Conservation (phyloP, 1,139 yeast genomes). For the Taphrina communis region DNA sequence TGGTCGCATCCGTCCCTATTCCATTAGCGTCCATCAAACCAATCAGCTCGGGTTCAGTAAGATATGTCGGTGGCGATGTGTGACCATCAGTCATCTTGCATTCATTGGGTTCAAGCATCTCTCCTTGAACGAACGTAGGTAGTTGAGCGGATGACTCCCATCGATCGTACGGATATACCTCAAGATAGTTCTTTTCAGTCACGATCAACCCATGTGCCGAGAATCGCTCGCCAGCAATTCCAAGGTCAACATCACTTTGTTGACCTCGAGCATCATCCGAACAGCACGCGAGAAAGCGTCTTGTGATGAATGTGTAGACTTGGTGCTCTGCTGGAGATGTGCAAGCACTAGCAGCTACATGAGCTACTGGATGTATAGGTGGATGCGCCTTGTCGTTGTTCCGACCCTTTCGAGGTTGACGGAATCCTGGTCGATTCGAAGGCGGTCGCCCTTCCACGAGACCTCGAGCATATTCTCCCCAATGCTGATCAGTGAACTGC, state of each 20-base stretch:
- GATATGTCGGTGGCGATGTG: constrained; percentile 77
- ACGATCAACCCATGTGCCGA: constrained; percentile 75
- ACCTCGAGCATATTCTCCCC: constrained; percentile 59
- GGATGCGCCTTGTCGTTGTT: constrained; percentile 98
- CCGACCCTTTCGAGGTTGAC: constrained; percentile 74
- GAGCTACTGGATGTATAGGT: constrained; percentile 86
- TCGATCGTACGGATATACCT: constrained; percentile 74
- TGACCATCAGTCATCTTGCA: constrained; percentile 73
- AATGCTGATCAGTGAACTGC: constrained; percentile 59
- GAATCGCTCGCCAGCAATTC: constrained; percentile 81
- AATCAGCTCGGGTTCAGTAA: constrained; percentile 92
- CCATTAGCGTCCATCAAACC: constrained; percentile 96
- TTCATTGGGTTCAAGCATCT: constrained; percentile 59
- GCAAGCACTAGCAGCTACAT: constrained; percentile 52
- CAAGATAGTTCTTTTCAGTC: constrained; percentile 73
- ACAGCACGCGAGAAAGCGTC: constrained; percentile 90
- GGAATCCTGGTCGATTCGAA: constrained; percentile 51
- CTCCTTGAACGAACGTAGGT: constrained; percentile 69
- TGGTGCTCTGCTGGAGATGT: constrained; percentile 62
- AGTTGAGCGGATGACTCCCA: constrained; percentile 73
- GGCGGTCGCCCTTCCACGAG: constrained; percentile 48
- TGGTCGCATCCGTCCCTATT: constrained; percentile 98
- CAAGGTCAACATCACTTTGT: constrained; percentile 64
- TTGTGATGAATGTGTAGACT: constrained; percentile 84
- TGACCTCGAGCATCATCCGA: constrained; percentile 87